These are phyloP conservation scores for Ilyonectria mors-panacis DNA, from an alignment of 2,329 filamentous ascomycete genomes.

Conservation along the genomic window DNA sequence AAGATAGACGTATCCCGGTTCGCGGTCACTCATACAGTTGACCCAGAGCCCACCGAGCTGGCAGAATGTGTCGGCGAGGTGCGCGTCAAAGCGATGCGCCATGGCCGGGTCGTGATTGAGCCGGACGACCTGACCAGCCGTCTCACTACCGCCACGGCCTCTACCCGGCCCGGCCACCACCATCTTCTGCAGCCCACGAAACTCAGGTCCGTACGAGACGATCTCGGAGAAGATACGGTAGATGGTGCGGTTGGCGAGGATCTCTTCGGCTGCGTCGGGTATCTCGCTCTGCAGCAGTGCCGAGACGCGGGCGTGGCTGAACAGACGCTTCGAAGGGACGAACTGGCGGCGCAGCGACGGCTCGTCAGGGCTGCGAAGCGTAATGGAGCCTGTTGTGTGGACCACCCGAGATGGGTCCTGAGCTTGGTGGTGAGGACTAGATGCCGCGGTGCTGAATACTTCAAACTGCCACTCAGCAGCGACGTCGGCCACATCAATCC, in stretches of 20 bases:
- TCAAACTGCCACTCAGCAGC: not conserved
- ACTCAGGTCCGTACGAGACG: slow-evolving; percentile 4
- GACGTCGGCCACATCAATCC: slow-evolving; percentile 1
- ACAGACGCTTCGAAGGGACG: not conserved
- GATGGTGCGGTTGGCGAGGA: slow-evolving; percentile 7
- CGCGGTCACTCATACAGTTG: slow-evolving; percentile 14
- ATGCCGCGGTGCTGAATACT: not conserved
- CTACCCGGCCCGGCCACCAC: slow-evolving; percentile 1
- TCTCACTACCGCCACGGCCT: not conserved
- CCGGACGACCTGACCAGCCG: not conserved
- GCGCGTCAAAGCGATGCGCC: slow-evolving; percentile 10
- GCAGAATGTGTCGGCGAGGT: slow-evolving; percentile 8
- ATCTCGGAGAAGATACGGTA: slow-evolving; percentile 15
- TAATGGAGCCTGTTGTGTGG: not conserved
- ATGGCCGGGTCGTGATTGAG: not conserved
- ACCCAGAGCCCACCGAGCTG: slow-evolving; percentile 16
- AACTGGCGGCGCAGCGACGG: not conserved
- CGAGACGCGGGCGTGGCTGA: not conserved
- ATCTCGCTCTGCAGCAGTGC: not conserved
- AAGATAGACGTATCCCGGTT: slow-evolving; percentile 1
- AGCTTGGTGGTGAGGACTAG: not conserved
- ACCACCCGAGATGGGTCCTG: not conserved
- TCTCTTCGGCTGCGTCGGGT: not conserved
- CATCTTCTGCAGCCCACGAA: slow-evolving; percentile 4
- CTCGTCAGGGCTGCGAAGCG: not conserved